Evolutionary conservation across 2,329 filamentous ascomycete species (phyloP).

Genomic region (Aspergillus sp.): DNA sequence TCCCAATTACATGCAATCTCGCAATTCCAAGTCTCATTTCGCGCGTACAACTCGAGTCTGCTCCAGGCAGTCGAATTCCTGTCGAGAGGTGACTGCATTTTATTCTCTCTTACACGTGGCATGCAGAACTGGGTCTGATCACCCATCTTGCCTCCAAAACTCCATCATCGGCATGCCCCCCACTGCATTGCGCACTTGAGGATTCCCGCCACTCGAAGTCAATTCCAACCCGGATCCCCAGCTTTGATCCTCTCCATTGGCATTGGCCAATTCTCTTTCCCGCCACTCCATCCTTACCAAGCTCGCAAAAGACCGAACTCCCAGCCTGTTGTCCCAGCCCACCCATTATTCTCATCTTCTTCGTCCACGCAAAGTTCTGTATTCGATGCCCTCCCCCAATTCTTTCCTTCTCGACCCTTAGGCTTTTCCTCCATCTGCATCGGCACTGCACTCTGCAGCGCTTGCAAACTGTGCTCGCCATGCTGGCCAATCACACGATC

Average conservation of each 20-base stretch:
- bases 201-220: background rate
- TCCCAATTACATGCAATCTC: background rate
- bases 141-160: background rate
- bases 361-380: background rate
- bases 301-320: background rate
- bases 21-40: background rate
- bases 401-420: background rate
- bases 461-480: background rate
- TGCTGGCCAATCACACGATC: background rate
- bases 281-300: background rate
- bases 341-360: background rate
- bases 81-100: background rate
- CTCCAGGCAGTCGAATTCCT: background rate
- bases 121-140: constrained; percentile 1
- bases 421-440: background rate
- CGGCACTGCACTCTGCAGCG: background rate
- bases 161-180: background rate
- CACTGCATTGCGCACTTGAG: background rate
- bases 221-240: background rate
- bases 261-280: background rate
- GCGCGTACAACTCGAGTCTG: background rate
- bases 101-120: constrained; percentile 8
- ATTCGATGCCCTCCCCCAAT: background rate
- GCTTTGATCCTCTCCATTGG: background rate
- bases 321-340: no score